Conservation (phyloP, 2,329 filamentous ascomycete species). For the Aspergillus sp. region DNA sequence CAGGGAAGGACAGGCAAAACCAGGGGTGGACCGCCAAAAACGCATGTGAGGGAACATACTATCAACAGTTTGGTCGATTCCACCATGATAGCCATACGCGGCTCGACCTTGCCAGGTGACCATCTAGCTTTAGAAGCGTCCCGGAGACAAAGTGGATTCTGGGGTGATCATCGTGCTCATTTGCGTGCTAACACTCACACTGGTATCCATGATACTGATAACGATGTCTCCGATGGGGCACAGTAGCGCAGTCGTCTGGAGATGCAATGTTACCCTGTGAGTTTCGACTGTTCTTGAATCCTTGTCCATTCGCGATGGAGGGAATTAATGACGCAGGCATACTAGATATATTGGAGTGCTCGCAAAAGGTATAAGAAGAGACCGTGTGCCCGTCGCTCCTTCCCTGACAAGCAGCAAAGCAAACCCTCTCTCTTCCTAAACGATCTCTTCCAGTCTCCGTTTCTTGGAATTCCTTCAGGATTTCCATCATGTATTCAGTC, state of each 20-base stretch:
- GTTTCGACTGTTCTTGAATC: slow-evolving; percentile 15
- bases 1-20: slow-evolving; percentile 2
- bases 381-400: slow-evolving; percentile 7
- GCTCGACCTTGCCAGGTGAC: slow-evolving; percentile 7
- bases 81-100: not conserved
- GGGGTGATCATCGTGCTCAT: not conserved
- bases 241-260: slow-evolving; percentile 19
- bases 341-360: not conserved
- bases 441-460: slow-evolving; percentile 1
- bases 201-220: slow-evolving; percentile 10
- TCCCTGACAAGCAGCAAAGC: not conserved
- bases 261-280: slow-evolving; percentile 26
- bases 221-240: slow-evolving; percentile 18
- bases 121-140: slow-evolving; percentile 2
- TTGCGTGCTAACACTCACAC: slow-evolving; percentile 8
- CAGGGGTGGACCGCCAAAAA: slow-evolving; percentile 1
- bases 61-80: not conserved
- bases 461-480: not conserved
- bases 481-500: slow-evolving; percentile 20
- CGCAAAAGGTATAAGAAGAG: slow-evolving; percentile 11
- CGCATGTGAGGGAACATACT: slow-evolving; percentile 6
- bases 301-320: slow-evolving; percentile 10
- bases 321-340: slow-evolving; percentile 6
- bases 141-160: not conserved
- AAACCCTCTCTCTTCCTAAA: not conserved